Evolutionary conservation across 345 rosid species (phyloP).

Genomic region (Aegle marmelos): DNA sequence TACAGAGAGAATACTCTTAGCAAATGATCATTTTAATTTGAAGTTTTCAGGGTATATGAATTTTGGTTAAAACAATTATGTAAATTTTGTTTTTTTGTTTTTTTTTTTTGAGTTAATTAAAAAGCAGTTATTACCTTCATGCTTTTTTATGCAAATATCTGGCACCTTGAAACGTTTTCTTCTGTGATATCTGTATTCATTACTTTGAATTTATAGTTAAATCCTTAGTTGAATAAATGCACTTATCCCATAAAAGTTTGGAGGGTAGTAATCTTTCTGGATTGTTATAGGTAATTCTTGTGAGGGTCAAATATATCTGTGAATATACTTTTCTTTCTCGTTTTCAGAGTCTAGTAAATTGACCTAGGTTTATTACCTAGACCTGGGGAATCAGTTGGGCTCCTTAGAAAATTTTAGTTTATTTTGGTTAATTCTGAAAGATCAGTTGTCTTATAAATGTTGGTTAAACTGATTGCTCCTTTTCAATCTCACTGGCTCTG

Average conservation of each 20-base stretch:
- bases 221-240: not conserved
- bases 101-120: not conserved
- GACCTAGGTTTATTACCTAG: not conserved
- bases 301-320: not conserved
- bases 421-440: not conserved
- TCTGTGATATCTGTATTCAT: not conserved
- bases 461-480: not conserved
- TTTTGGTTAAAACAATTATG: not conserved
- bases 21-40: slow-evolving; percentile 2
- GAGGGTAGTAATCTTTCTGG: not conserved
- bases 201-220: not conserved
- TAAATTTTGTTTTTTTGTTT: slow-evolving; percentile 12
- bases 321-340: not conserved
- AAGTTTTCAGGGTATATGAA: slow-evolving; percentile 1
- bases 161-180: not conserved
- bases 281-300: not conserved
- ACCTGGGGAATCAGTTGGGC: not conserved
- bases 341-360: not conserved
- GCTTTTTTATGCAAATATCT: not conserved
- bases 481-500: not conserved
- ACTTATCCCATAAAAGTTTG: not conserved
- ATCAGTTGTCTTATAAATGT: not conserved
- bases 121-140: not conserved
- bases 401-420: not conserved
- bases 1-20: slow-evolving; percentile 48